These are phyloP conservation scores for Brettanomyces sp. DNA, from an alignment of 805 yeast species.

Conservation along the genomic window DNA sequence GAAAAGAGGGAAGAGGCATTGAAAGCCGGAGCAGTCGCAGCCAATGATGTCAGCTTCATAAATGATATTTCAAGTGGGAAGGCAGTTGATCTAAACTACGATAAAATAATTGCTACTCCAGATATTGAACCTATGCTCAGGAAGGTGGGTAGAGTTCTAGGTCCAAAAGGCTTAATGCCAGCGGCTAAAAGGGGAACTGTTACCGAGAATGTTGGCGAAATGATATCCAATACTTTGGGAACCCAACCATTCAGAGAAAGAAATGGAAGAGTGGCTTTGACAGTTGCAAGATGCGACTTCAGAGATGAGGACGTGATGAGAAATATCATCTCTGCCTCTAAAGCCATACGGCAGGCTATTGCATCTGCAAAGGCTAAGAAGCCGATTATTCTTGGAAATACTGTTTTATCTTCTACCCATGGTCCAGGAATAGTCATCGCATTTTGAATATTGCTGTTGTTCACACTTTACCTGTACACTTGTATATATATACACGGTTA, in stretches of 20 bases:
- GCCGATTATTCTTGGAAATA: slow-evolving; percentile 61
- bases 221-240: slow-evolving; percentile 51
- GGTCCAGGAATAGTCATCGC: slow-evolving; percentile 76
- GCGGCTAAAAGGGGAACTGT: slow-evolving; percentile 80
- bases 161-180: slow-evolving; percentile 89
- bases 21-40: slow-evolving; percentile 49
- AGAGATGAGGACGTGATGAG: slow-evolving; percentile 65
- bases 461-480: not conserved
- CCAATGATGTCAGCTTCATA: slow-evolving; percentile 68
- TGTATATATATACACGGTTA: not conserved
- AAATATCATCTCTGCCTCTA: slow-evolving; percentile 60
- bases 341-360: slow-evolving; percentile 46
- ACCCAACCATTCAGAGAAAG: slow-evolving; percentile 73
- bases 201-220: slow-evolving; percentile 45
- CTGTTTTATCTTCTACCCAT: slow-evolving; percentile 57
- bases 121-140: slow-evolving; percentile 59
- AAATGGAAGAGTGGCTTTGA: slow-evolving; percentile 47
- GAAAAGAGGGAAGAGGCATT: slow-evolving; percentile 44
- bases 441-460: slow-evolving; percentile 20
- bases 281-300: slow-evolving; percentile 72
- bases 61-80: slow-evolving; percentile 49
- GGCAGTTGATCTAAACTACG: slow-evolving; percentile 42
- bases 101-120: slow-evolving; percentile 78
- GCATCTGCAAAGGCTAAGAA: slow-evolving; percentile 53
- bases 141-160: slow-evolving; percentile 68